Evolutionary conservation across 169 alveolate species (phyloP).

Genomic region (Eimeria brunetti): DNA sequence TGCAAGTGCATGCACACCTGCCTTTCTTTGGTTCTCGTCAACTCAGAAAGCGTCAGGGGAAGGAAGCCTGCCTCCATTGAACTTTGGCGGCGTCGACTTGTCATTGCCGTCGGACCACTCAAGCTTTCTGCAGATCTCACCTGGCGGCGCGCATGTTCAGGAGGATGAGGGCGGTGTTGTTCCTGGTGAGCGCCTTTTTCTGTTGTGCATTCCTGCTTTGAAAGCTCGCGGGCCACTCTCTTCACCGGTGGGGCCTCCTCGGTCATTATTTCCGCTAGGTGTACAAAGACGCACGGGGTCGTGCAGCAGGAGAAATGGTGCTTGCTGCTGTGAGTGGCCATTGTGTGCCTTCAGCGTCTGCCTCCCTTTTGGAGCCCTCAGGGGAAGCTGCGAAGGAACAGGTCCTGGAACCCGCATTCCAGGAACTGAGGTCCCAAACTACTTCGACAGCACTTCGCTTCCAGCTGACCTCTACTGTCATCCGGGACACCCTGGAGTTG

Average conservation of each 20-base stretch:
- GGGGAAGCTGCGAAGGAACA: background rate
- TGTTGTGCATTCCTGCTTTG: background rate
- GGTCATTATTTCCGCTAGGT: background rate
- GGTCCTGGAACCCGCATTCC: background rate
- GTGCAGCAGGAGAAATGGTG: background rate
- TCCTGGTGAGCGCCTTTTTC: background rate
- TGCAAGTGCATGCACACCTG: background rate
- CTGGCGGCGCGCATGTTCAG: background rate
- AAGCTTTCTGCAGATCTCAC: background rate
- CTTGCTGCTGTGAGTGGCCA: background rate
- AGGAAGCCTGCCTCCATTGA: slow-evolving; percentile 20
- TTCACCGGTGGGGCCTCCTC: background rate
- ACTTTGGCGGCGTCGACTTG: slow-evolving; percentile 13
- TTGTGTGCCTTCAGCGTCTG: background rate
- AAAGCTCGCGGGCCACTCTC: background rate
- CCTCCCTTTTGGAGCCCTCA: background rate
- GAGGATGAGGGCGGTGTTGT: background rate
- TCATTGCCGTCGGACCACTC: slow-evolving; percentile 15
- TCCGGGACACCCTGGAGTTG: slow-evolving; percentile 8
- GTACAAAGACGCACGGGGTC: too few species aligned
- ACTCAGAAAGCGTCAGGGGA: slow-evolving; percentile 31
- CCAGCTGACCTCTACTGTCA: background rate
- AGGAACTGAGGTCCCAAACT: background rate
- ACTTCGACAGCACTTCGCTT: background rate
- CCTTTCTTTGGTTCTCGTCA: background rate